phyloP scores from a whole-genome alignment of 192 early-diverging fungal genomes.

The Coemansia sp. region DNA sequence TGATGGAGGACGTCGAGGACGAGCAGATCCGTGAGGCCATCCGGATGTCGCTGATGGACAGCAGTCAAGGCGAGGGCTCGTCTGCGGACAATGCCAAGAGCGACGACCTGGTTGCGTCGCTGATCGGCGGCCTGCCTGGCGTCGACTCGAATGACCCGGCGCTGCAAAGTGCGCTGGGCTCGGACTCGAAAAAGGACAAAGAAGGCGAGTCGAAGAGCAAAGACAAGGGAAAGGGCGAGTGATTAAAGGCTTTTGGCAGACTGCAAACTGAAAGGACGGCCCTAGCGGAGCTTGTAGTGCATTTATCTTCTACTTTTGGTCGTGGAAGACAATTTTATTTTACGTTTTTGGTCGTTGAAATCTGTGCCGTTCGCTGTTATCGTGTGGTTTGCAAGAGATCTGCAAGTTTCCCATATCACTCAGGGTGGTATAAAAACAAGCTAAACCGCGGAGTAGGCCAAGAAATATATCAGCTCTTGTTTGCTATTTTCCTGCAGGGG shows the following conservation, averaged over 20 bases:
- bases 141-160: constrained; percentile 83
- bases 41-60: constrained; percentile 51
- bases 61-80: constrained; percentile 17
- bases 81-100: constrained; percentile 41
- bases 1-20: constrained; percentile 46
- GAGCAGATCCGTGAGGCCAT: constrained; percentile 46
- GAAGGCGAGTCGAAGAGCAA: constrained; percentile 30
- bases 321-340: neutral
- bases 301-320: neutral
- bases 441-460: too few relatives aligned
- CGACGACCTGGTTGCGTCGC: constrained; percentile 64
- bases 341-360: neutral
- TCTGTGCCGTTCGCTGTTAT: too few relatives aligned
- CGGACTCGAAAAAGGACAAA: constrained; percentile 48
- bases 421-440: too few relatives aligned
- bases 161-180: constrained; percentile 61
- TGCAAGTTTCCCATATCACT: too few relatives aligned
- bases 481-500: too few relatives aligned
- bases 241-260: neutral
- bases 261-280: too few relatives aligned
- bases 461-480: too few relatives aligned
- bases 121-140: constrained; percentile 79
- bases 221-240: constrained; percentile 4
- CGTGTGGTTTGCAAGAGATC: too few relatives aligned
- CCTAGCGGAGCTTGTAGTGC: neutral